phyloP scores from a whole-genome alignment of 306 rosid species.

The Begonia loranthoides region DNA sequence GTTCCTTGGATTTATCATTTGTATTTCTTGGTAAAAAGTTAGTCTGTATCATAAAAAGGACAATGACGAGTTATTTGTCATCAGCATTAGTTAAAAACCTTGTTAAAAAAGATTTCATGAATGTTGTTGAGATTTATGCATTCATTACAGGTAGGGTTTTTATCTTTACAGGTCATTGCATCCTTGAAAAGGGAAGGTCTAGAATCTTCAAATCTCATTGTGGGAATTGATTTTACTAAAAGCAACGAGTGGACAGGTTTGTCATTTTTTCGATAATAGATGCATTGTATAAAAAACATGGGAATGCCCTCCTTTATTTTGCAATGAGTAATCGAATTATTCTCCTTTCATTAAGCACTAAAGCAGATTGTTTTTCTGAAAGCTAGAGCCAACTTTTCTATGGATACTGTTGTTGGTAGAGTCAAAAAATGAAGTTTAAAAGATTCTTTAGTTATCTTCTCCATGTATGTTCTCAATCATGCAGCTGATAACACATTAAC shows the following conservation, averaged over 20 bases:
- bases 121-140: background rate
- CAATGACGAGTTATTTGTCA: no score
- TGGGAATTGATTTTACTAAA: slow-evolving; percentile 86
- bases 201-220: slow-evolving; percentile 82
- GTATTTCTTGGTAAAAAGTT: background rate
- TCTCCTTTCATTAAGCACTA: background rate
- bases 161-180: slow-evolving; percentile 37
- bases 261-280: slow-evolving; percentile 4
- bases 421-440: no score
- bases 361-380: background rate
- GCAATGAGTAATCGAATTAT: background rate
- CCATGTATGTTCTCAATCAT: no score
- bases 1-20: no score
- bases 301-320: background rate
- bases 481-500: no score
- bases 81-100: background rate
- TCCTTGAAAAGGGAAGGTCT: slow-evolving; percentile 70
- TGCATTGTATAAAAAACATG: no score
- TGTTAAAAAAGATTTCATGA: background rate
- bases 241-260: slow-evolving; percentile 96
- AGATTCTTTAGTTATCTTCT: no score
- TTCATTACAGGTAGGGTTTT: background rate
- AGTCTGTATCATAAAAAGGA: background rate
- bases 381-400: background rate
- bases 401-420: background rate